These are phyloP conservation scores for Cunninghamia lanceolata DNA, from an alignment of 75 land plant genomes.

Conservation along the genomic window DNA sequence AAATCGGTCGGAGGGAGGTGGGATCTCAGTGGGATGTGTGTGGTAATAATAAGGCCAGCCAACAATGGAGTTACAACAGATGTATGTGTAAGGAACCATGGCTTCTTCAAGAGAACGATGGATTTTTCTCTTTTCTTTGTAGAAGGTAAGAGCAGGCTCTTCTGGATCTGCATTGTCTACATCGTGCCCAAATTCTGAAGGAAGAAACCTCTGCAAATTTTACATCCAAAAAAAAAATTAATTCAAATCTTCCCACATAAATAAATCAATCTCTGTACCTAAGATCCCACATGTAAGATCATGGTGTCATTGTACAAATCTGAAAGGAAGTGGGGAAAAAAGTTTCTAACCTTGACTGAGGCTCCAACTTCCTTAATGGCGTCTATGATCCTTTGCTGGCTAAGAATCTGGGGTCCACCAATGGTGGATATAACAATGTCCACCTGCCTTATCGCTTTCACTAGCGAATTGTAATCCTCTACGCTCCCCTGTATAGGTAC, in stretches of 20 bases:
- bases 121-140: slow-evolving; percentile 24
- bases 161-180: slow-evolving; percentile 33
- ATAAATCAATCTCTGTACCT: too few species aligned
- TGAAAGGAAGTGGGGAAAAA: not conserved
- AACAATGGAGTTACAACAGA: slow-evolving; percentile 33
- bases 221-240: not conserved
- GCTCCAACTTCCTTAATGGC: slow-evolving; percentile 54
- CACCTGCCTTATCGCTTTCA: slow-evolving; percentile 55
- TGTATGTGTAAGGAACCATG: slow-evolving; percentile 54
- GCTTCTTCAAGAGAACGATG: slow-evolving; percentile 45
- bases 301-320: not conserved
- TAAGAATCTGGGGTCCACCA: slow-evolving; percentile 22
- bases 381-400: slow-evolving; percentile 33
- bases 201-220: slow-evolving; percentile 51
- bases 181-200: slow-evolving; percentile 69
- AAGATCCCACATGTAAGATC: too few species aligned
- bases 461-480: slow-evolving; percentile 11
- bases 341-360: not conserved
- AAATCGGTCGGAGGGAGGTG: too few species aligned
- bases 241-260: not conserved
- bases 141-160: too few species aligned
- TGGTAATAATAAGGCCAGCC: slow-evolving; percentile 33
- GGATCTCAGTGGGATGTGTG: too few species aligned
- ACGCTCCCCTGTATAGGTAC: not conserved
- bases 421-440: slow-evolving; percentile 58